Conservation (phyloP, 352 stramenopile species). For the Pythium aristosporum region DNA sequence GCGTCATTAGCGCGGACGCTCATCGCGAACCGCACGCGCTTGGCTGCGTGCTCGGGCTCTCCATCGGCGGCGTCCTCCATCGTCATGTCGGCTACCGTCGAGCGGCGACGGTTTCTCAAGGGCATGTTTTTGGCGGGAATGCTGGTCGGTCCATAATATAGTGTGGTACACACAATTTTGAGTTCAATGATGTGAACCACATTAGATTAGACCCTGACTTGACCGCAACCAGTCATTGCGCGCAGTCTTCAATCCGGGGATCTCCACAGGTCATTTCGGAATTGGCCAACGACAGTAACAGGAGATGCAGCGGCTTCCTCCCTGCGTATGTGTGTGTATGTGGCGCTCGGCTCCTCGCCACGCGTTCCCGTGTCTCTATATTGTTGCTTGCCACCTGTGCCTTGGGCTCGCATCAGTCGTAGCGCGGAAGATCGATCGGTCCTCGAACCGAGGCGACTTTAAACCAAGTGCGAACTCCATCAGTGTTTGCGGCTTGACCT, state of each 20-base stretch:
- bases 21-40: conserved; percentile 68
- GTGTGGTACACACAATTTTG: conserved; percentile 16
- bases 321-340: neutral
- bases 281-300: neutral
- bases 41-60: conserved; percentile 27
- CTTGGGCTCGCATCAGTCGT: conserved; percentile 83
- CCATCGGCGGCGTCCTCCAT: conserved; percentile 21
- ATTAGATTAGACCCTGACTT: neutral
- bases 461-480: conserved; percentile 74
- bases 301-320: too few species aligned
- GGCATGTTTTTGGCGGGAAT: conserved; percentile 19
- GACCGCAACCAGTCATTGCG: conserved; percentile 7
- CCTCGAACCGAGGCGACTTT: conserved; percentile 69
- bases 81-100: conserved; percentile 16
- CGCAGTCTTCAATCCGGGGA: neutral
- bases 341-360: neutral
- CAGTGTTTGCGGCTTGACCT: conserved; percentile 80
- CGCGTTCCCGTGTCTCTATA: conserved; percentile 50
- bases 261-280: conserved; percentile 3
- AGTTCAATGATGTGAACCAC: conserved; percentile 23
- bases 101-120: neutral
- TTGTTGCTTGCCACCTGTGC: conserved; percentile 73
- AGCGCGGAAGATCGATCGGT: conserved; percentile 70
- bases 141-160: neutral
- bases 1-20: conserved; percentile 45